A percentile compares a stretch with the other conserved stretches of the same genome.
Evolutionary conservation across 139 green algal genomes (phyloP).

Genomic region (Chlorella sp.): DNA sequence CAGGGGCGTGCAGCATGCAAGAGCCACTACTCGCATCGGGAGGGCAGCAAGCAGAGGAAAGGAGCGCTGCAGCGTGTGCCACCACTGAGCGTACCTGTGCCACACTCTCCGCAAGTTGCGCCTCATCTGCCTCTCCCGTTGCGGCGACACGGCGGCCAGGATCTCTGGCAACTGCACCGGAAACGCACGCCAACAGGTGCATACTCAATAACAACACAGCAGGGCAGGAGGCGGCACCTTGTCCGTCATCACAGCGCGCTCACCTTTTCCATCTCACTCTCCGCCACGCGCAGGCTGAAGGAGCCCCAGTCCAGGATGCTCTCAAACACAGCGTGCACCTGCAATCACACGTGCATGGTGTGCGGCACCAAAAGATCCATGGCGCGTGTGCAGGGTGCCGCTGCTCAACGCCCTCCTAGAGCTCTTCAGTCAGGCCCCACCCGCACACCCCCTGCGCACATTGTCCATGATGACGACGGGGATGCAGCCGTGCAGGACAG

Average conservation of each 20-base stretch:
- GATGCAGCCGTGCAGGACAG: slow-evolving; percentile 63
- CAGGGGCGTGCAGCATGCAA: too few species aligned
- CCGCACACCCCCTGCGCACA: background rate
- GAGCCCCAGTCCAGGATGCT: slow-evolving; percentile 18
- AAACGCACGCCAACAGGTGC: too few species aligned
- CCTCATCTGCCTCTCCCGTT: slow-evolving; percentile 31
- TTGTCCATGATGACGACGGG: slow-evolving; percentile 40
- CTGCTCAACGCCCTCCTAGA: background rate
- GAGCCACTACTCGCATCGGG: too few species aligned
- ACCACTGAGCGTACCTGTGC: slow-evolving; percentile 47
- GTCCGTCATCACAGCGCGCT: background rate
- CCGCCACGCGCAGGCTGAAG: slow-evolving; percentile 23
- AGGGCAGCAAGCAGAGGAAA: too few species aligned
- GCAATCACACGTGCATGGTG: background rate
- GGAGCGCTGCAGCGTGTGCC: too few species aligned
- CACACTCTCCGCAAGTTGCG: slow-evolving; percentile 23
- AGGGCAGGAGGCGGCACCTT: background rate
- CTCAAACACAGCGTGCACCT: slow-evolving; percentile 29
- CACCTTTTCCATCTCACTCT: slow-evolving; percentile 10
- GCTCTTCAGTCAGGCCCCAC: background rate
- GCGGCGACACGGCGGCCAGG: slow-evolving; percentile 25
- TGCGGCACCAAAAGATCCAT: background rate
- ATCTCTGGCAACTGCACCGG: slow-evolving; percentile 32
- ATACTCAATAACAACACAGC: too few species aligned
- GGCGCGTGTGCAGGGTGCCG: background rate